These are phyloP conservation scores for Oryza rufipogon DNA, from an alignment of 176 grass and related monocot genomes.

Conservation along the genomic window DNA sequence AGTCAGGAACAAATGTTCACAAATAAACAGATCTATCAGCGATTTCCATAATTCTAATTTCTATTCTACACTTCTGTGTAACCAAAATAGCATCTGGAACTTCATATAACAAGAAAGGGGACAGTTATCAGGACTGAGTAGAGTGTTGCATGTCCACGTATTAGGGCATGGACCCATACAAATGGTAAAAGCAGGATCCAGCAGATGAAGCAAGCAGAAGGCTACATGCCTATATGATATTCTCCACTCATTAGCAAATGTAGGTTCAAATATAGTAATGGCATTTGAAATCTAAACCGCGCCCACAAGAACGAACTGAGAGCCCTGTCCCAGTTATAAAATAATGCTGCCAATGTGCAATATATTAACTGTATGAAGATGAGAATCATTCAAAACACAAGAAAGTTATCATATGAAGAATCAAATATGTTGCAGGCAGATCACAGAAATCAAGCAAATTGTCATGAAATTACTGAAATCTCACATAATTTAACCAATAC, in stretches of 20 bases:
- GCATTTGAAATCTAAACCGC: not conserved
- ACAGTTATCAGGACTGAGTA: not conserved
- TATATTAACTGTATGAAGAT: not conserved
- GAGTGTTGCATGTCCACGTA: not conserved
- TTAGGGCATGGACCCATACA: constrained; percentile 3
- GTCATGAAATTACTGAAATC: not conserved
- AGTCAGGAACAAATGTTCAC: constrained; percentile 1
- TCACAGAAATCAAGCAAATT: not conserved
- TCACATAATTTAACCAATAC: constrained; percentile 8
- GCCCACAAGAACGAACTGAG: constrained; percentile 10
- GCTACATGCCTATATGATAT: not conserved
- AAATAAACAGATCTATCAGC: constrained; percentile 5
- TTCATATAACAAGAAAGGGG: constrained; percentile 1
- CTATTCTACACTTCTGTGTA: constrained; percentile 7
- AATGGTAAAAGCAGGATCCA: not conserved
- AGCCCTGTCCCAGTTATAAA: not conserved
- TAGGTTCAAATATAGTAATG: not conserved
- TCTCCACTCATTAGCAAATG: not conserved
- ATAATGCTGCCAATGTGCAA: not conserved
- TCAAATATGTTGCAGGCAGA: not conserved
- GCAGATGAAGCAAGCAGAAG: not conserved
- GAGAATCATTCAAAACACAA: not conserved
- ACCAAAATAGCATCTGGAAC: not conserved
- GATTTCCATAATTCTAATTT: constrained; percentile 23
- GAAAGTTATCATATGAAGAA: not conserved